Percentiles rank a stretch among this genome's conserved stretches.
These are phyloP conservation scores for Closterium sp. DNA, from an alignment of 139 green algal genomes.

Conservation along the genomic window DNA sequence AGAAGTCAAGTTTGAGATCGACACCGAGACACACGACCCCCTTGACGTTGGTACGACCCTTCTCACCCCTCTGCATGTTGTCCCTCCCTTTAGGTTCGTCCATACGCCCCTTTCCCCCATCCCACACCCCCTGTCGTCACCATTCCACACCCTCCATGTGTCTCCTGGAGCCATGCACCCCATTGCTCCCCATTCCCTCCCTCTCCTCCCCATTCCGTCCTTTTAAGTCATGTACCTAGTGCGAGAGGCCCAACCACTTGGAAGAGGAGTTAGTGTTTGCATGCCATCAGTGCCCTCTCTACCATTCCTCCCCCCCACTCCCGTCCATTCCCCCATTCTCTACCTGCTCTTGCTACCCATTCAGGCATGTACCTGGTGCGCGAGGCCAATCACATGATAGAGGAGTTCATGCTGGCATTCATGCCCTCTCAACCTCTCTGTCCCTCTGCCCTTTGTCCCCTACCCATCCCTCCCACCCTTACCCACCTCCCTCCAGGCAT, in stretches of 20 bases:
- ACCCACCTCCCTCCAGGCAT: constrained; percentile 58
- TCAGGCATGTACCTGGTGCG: constrained; percentile 83
- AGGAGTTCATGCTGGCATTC: constrained; percentile 90
- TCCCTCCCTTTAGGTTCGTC: too few species aligned
- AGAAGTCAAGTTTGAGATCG: constrained; percentile 92
- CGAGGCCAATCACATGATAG: constrained; percentile 96
- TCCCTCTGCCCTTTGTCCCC: too few species aligned
- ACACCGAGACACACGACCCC: constrained; percentile 85
- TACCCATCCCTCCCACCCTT: too few species aligned
- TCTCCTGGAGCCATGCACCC: neutral
- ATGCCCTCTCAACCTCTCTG: too few species aligned
- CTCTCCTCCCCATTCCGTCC: too few species aligned
- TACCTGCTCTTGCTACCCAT: neutral
- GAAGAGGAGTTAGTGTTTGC: neutral
- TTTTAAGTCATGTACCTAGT: neutral
- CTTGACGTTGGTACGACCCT: constrained; percentile 73
- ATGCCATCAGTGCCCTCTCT: too few species aligned
- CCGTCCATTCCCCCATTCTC: neutral
- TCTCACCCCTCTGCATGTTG: neutral
- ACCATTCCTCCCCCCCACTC: neutral
- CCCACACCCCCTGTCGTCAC: neutral
- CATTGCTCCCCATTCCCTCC: too few species aligned
- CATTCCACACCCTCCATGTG: too few species aligned
- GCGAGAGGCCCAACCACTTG: neutral
- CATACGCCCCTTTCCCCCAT: neutral